Evolutionary conservation across 1,284 basidiomycete genomes (phyloP).

Genomic region (Ganoderma sinense): DNA sequence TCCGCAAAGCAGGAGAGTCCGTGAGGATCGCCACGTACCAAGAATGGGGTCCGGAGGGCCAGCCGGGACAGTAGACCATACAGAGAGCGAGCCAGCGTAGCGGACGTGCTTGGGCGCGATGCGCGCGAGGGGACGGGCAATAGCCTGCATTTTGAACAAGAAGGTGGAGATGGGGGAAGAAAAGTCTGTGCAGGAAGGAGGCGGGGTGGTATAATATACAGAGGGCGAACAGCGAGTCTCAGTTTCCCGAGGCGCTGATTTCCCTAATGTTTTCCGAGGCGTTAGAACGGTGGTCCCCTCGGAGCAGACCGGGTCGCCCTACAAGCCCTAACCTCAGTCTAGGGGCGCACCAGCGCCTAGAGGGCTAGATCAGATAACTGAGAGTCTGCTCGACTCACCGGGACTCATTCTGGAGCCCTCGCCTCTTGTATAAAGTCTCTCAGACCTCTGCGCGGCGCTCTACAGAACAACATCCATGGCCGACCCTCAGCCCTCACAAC

Average conservation of each 20-base stretch:
- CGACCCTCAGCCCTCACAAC: slow-evolving; percentile 21
- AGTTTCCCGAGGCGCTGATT: not conserved
- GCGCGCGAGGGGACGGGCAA: slow-evolving; percentile 44
- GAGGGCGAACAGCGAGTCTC: slow-evolving; percentile 9
- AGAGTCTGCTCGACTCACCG: slow-evolving; percentile 24
- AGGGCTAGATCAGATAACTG: slow-evolving; percentile 26
- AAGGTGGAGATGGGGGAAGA: slow-evolving; percentile 20
- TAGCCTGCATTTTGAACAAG: slow-evolving; percentile 43
- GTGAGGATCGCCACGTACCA: slow-evolving; percentile 56
- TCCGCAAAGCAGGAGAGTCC: slow-evolving; percentile 12
- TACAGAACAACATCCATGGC: slow-evolving; percentile 20
- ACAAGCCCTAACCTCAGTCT: slow-evolving; percentile 19
- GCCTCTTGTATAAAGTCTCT: slow-evolving; percentile 24
- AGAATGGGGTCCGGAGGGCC: slow-evolving; percentile 96
- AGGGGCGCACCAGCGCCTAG: slow-evolving; percentile 21
- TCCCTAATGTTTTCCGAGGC: slow-evolving; percentile 11
- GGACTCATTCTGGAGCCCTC: slow-evolving; percentile 20
- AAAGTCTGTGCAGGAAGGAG: slow-evolving; percentile 13
- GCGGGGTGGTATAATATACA: slow-evolving; percentile 23
- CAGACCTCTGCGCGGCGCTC: slow-evolving; percentile 14
- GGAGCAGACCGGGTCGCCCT: slow-evolving; percentile 20
- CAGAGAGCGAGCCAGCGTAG: slow-evolving; percentile 58
- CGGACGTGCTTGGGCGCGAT: slow-evolving; percentile 40
- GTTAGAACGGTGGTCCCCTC: slow-evolving; percentile 23
- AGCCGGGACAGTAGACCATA: slow-evolving; percentile 85